Conservation (phyloP, 805 yeast genomes). For the Saturnispora serradocipensis region DNA sequence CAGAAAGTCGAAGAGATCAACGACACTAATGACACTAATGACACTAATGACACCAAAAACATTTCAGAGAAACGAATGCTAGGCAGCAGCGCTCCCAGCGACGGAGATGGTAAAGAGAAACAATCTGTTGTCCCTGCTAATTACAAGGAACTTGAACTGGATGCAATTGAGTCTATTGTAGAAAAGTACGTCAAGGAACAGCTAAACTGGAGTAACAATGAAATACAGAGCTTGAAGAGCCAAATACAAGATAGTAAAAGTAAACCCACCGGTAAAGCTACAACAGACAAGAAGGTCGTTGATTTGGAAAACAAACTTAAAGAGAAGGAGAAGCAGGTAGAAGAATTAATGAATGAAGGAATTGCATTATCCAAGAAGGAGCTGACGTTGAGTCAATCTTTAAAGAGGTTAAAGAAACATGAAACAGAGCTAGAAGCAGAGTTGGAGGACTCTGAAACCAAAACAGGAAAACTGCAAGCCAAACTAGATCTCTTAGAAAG, state of each 20-base stretch:
- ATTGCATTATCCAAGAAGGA: conserved; percentile 64
- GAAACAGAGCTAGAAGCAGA: conserved; percentile 31
- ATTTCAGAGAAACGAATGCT: background rate
- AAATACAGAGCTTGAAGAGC: background rate
- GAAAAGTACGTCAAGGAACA: background rate
- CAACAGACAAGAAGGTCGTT: background rate
- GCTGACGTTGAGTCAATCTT: conserved; percentile 52
- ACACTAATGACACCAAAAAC: background rate
- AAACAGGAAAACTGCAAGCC: conserved; percentile 11
- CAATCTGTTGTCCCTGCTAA: background rate
- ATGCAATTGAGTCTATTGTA: background rate
- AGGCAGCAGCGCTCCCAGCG: background rate
- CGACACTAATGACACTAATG: conserved; percentile 4
- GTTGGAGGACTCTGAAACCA: conserved; percentile 23
- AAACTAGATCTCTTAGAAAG: conserved; percentile 5
- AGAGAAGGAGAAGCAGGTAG: conserved; percentile 53
- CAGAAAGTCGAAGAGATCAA: conserved; percentile 1
- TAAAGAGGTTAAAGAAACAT: conserved; percentile 50
- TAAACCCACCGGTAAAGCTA: background rate
- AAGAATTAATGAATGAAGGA: conserved; percentile 66
- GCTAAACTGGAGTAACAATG: background rate
- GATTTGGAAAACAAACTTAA: conserved; percentile 22
- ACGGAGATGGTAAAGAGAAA: background rate
- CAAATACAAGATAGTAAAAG: background rate
- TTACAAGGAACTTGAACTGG: background rate